Conservation (phyloP, 1,284 basidiomycete species). For the Trichosporon sp. region DNA sequence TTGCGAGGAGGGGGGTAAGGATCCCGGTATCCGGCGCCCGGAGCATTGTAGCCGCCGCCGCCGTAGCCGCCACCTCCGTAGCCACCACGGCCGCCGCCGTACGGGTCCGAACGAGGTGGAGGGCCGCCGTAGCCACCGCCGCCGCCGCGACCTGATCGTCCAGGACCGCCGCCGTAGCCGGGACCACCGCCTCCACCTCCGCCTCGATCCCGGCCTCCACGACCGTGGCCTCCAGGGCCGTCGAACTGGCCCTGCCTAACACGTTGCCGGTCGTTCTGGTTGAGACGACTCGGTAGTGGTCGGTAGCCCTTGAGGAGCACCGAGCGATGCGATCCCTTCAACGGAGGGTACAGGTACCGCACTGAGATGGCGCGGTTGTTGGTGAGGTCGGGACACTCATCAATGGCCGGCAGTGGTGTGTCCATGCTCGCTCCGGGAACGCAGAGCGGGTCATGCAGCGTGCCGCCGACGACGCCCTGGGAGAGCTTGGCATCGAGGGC, state of each 20-base stretch:
- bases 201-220: constrained; percentile 29
- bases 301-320: constrained; percentile 71
- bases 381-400: constrained; percentile 63
- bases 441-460: constrained; percentile 78
- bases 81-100: constrained; percentile 9
- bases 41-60: neutral
- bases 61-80: constrained; percentile 12
- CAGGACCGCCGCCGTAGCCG: constrained; percentile 32
- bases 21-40: neutral
- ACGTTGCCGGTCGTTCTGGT: constrained; percentile 66
- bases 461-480: constrained; percentile 71
- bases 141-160: constrained; percentile 51
- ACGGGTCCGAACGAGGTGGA: constrained; percentile 1
- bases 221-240: constrained; percentile 32
- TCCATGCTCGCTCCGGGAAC: constrained; percentile 87
- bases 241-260: constrained; percentile 42
- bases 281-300: constrained; percentile 60
- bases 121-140: constrained; percentile 29
- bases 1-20: neutral
- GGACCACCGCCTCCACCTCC: constrained; percentile 14
- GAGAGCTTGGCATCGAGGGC: constrained; percentile 64
- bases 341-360: constrained; percentile 82
- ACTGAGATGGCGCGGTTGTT: constrained; percentile 83
- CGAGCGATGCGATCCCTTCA: constrained; percentile 77
- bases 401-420: constrained; percentile 57